phyloP scores from a whole-genome alignment of 495 filamentous ascomycete genomes.

The Wilcoxina mikolae region DNA sequence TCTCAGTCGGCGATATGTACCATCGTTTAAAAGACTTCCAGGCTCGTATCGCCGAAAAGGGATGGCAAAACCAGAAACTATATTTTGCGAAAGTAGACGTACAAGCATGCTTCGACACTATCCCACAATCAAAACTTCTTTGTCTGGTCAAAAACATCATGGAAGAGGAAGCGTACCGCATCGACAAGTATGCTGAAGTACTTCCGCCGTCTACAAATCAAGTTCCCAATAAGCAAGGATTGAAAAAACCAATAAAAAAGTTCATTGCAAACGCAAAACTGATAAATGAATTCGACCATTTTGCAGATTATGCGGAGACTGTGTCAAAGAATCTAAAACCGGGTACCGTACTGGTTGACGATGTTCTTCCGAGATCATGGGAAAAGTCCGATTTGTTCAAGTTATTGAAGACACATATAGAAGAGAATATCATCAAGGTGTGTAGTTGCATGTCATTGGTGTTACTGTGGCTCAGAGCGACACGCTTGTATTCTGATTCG shows the following conservation, averaged over 20 bases:
- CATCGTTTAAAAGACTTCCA: slow-evolving; percentile 58
- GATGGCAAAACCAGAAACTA: slow-evolving; percentile 28
- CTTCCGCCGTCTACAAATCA: slow-evolving; percentile 31
- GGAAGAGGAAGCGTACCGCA: slow-evolving; percentile 50
- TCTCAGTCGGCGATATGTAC: slow-evolving; percentile 71
- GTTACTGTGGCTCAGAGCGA: background rate
- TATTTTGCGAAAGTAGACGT: slow-evolving; percentile 93
- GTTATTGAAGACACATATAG: slow-evolving; percentile 61
- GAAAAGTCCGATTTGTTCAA: slow-evolving; percentile 46
- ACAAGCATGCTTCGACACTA: slow-evolving; percentile 84
- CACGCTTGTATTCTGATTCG: background rate
- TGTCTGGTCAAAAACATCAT: slow-evolving; percentile 46
- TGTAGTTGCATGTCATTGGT: background rate
- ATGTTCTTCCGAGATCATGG: slow-evolving; percentile 34
- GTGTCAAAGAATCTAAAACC: slow-evolving; percentile 31
- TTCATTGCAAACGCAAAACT: slow-evolving; percentile 49
- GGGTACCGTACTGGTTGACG: slow-evolving; percentile 64
- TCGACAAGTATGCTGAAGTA: slow-evolving; percentile 61
- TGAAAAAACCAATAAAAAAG: slow-evolving; percentile 41
- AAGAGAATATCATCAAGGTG: slow-evolving; percentile 60
- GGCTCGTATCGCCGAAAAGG: slow-evolving; percentile 27
- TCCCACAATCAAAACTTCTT: slow-evolving; percentile 66
- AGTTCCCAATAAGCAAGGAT: background rate
- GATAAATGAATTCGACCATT: slow-evolving; percentile 36
- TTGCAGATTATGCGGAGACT: slow-evolving; percentile 40